Conservation (phyloP, 306 rosid species). For the Cucurbita ficifolia region DNA sequence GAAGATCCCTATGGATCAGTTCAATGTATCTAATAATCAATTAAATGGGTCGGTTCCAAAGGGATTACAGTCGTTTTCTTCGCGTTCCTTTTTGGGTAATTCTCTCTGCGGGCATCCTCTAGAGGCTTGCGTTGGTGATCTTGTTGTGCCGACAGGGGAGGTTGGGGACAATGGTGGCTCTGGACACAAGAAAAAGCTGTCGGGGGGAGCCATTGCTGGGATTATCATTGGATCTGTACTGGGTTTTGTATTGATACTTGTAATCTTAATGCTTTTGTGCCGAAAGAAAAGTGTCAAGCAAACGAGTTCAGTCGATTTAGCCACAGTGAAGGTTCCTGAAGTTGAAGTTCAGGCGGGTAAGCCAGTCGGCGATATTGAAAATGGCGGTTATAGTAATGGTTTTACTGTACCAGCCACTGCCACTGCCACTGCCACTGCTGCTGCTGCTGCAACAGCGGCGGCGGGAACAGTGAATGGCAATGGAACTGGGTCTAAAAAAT, state of each 20-base stretch:
- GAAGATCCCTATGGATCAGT: slow-evolving; percentile 21
- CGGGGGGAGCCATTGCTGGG: slow-evolving; percentile 35
- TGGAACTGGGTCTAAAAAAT: slow-evolving; percentile 16
- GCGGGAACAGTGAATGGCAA: background rate
- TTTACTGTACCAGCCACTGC: slow-evolving; percentile 14
- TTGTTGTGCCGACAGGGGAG: background rate
- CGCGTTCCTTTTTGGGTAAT: slow-evolving; percentile 21
- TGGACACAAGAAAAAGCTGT: slow-evolving; percentile 10
- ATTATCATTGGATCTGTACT: slow-evolving; percentile 30
- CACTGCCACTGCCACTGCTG: background rate
- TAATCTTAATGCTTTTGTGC: slow-evolving; percentile 20
- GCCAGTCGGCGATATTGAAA: slow-evolving; percentile 9
- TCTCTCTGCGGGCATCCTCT: slow-evolving; percentile 28
- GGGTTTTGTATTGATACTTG: slow-evolving; percentile 9
- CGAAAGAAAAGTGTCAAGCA: slow-evolving; percentile 24
- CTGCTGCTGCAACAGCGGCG: slow-evolving; percentile 13
- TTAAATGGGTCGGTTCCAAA: slow-evolving; percentile 30
- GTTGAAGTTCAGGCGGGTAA: slow-evolving; percentile 13
- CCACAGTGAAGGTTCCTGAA: slow-evolving; percentile 23
- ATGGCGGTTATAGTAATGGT: slow-evolving; percentile 14
- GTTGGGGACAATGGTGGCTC: background rate
- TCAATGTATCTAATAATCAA: slow-evolving; percentile 27
- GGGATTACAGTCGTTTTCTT: slow-evolving; percentile 10
- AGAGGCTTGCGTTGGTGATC: slow-evolving; percentile 18
- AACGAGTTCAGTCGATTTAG: slow-evolving; percentile 25